phyloP scores from a whole-genome alignment of 2,329 filamentous ascomycete genomes.

The Nigrograna mackinnonii region DNA sequence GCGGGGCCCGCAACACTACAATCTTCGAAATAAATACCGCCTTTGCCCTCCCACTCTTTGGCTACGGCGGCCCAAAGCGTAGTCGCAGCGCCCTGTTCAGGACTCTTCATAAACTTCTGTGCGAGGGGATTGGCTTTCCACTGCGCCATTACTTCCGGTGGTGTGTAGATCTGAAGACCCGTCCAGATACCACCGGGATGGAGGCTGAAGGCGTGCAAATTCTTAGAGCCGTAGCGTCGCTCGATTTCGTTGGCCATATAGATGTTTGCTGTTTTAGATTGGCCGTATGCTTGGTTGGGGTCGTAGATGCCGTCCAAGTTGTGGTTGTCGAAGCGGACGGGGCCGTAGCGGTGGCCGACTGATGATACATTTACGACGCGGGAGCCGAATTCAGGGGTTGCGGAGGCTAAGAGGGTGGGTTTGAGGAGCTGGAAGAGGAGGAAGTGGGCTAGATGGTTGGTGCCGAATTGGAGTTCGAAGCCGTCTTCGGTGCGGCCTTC shows the following conservation, averaged over 20 bases:
- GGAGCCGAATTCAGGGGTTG: conserved; percentile 44
- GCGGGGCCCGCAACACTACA: conserved; percentile 25
- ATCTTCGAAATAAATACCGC: conserved; percentile 52
- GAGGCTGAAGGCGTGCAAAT: conserved; percentile 50
- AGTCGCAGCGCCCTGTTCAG: conserved; percentile 55
- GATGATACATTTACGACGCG: conserved; percentile 54
- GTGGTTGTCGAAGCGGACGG: conserved; percentile 24
- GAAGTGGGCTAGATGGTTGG: conserved; percentile 54
- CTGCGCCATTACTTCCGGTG: conserved; percentile 5
- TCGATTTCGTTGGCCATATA: conserved; percentile 57
- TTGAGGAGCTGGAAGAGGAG: conserved; percentile 48
- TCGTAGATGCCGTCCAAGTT: conserved; percentile 43
- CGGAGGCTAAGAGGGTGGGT: conserved; percentile 41
- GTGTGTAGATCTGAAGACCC: conserved; percentile 19
- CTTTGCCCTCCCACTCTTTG: conserved; percentile 49
- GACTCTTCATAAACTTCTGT: conserved; percentile 13
- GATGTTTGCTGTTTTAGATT: conserved; percentile 56
- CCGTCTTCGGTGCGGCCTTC: conserved; percentile 35
- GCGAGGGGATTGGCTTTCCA: conserved; percentile 11
- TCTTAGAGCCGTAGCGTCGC: conserved; percentile 47
- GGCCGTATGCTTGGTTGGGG: conserved; percentile 47
- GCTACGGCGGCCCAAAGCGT: conserved; percentile 49
- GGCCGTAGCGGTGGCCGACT: conserved; percentile 43
- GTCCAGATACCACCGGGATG: conserved; percentile 54
- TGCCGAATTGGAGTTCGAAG: conserved; percentile 44